phyloP scores from a whole-genome alignment of 2,329 filamentous ascomycete species.

The Xylaria sp. region DNA sequence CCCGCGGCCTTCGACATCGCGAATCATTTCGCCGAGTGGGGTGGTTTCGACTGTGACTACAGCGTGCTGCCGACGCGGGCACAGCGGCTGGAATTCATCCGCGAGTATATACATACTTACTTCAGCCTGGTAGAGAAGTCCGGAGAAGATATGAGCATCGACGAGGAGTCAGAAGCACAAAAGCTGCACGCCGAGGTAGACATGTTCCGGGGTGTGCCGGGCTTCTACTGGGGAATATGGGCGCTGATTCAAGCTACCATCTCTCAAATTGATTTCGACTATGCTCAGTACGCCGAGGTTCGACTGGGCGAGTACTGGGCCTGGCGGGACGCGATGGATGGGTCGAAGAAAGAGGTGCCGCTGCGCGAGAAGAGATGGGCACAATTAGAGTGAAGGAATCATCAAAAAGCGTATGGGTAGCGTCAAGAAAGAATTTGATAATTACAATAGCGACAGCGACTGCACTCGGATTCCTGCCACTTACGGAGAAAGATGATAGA shows the following conservation, averaged over 20 bases:
- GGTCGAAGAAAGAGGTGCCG: slow-evolving; percentile 61
- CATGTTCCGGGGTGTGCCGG: slow-evolving; percentile 85
- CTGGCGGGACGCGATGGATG: slow-evolving; percentile 81
- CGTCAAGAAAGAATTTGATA: background rate
- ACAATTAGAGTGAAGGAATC: slow-evolving; percentile 54
- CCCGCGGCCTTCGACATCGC: slow-evolving; percentile 96
- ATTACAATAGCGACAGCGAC: background rate
- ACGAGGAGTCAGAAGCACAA: slow-evolving; percentile 71
- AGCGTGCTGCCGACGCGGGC: slow-evolving; percentile 80
- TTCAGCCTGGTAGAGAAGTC: slow-evolving; percentile 61
- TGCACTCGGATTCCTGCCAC: background rate
- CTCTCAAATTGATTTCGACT: slow-evolving; percentile 96
- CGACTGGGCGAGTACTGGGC: slow-evolving; percentile 92
- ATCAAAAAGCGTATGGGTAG: background rate
- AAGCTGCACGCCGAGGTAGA: slow-evolving; percentile 85
- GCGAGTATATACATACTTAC: slow-evolving; percentile 84
- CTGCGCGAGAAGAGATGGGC: slow-evolving; percentile 86
- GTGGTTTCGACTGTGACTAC: slow-evolving; percentile 95
- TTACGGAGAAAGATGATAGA: slow-evolving; percentile 7
- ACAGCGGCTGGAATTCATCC: slow-evolving; percentile 82
- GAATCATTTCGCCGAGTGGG: slow-evolving; percentile 99
- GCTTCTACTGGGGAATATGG: slow-evolving; percentile 95
- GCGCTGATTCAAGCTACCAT: slow-evolving; percentile 93
- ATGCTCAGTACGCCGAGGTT: slow-evolving; percentile 87
- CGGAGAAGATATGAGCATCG: slow-evolving; percentile 41